Evolutionary conservation across 805 yeast genomes (phyloP), one percentile per base, ranked within the genome.

Genomic region (Saturnispora dispora): DNA sequence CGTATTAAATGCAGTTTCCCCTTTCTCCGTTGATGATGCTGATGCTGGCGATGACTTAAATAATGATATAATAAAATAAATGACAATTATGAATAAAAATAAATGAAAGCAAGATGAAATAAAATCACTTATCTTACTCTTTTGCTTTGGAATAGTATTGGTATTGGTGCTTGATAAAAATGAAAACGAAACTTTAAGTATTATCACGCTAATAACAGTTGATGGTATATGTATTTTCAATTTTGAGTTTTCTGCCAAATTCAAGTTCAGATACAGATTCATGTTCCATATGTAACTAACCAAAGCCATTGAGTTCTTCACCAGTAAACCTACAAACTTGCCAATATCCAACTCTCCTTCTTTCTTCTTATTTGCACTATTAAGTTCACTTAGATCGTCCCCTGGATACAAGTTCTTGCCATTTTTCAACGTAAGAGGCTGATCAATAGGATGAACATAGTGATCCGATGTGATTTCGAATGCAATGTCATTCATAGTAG

Each of bases 381-480:
- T 13, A 4, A 30, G 15, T 13, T 5, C 33, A 30, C 33, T 30
- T 30, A 13, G 13, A 11, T 30, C 33, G 10, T 28, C 22, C n/a
- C 32, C 39, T 3, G 55, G 60, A 17, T 40, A 56, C n/a, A 57
- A 30, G 28, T 48, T 45, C 22, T 49, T 52, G 11, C 60, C 60
- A 45, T 56, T 54, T 44, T 52, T 50, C 17, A 57, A 39, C 3
- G 46, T 41, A 5, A 65, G 43, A 3, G 69, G 69, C 52, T 61
- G 63, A 49, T 65, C 69, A 8, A 65, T 39, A 3, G 69, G 69
- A 57, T 65, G 69, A 9, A 62, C 48, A 48, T 60, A 62, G 40
- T 30, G 25, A 6, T 50, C 48, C 52, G 55, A 48, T 37, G 52
- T 27, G 11, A 63, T 58, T 52, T 65, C 69, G 49, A 64, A 65